A percentile compares a stretch with the other conserved stretches of the same genome.
These are phyloP conservation scores for Blastobotrys parvus DNA, from an alignment of 805 yeast species.

Conservation along the genomic window DNA sequence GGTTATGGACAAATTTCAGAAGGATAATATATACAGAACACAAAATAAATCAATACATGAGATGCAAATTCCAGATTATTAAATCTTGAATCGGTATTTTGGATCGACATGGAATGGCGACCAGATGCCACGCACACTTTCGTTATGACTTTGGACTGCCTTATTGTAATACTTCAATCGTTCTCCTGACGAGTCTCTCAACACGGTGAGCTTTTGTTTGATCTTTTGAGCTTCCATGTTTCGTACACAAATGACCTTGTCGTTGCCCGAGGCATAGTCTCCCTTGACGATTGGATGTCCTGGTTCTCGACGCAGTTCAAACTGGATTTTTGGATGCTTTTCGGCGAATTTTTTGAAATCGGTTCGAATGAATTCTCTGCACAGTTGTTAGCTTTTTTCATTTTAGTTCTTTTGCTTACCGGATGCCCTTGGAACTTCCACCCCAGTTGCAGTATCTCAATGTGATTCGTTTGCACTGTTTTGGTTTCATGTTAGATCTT, in stretches of 20 bases:
- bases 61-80: conserved; percentile 8
- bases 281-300: conserved; percentile 81
- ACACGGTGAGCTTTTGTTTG: conserved; percentile 51
- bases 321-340: conserved; percentile 57
- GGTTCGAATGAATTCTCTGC: conserved; percentile 54
- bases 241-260: conserved; percentile 64
- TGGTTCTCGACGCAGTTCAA: conserved; percentile 55
- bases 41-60: neutral
- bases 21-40: neutral
- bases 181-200: conserved; percentile 63
- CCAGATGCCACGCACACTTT: conserved; percentile 93
- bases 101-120: conserved; percentile 81
- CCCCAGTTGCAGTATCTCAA: conserved; percentile 92
- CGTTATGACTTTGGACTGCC: conserved; percentile 73
- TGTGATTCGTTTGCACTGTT: conserved; percentile 55
- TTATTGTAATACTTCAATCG: conserved; percentile 53
- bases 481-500: neutral
- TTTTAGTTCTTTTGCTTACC: too few species aligned
- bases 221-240: conserved; percentile 59
- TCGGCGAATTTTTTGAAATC: conserved; percentile 49
- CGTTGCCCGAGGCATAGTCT: conserved; percentile 40
- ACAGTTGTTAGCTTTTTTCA: too few species aligned
- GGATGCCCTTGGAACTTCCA: conserved; percentile 83
- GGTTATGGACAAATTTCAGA: neutral
- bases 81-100: conserved; percentile 40